These are phyloP conservation scores for Balakata baccata DNA, from an alignment of 345 rosid genomes.

Conservation along the genomic window DNA sequence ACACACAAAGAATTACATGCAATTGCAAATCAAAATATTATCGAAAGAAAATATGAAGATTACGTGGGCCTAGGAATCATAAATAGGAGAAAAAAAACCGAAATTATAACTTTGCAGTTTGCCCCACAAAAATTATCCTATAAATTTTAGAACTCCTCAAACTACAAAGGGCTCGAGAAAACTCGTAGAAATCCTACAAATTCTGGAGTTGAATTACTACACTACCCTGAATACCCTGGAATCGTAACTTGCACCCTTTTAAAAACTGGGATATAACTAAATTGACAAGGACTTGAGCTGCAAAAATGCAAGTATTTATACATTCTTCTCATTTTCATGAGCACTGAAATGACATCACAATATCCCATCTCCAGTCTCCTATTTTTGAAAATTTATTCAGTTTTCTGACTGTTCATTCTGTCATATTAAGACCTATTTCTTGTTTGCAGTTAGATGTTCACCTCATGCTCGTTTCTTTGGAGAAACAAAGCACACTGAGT, in stretches of 20 bases:
- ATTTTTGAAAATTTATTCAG: not conserved
- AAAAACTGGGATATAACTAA: too few species aligned
- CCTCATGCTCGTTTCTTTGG: conserved; percentile 28
- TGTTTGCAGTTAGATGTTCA: conserved; percentile 30
- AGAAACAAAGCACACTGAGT: conserved; percentile 11
- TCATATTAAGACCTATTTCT: conserved; percentile 12
- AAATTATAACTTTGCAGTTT: not conserved
- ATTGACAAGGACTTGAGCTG: not conserved
- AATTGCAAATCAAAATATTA: not conserved
- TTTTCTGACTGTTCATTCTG: not conserved
- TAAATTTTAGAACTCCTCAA: not conserved
- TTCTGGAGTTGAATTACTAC: not conserved
- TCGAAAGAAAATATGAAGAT: not conserved
- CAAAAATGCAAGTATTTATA: not conserved
- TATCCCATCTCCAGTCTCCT: not conserved
- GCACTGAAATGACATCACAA: not conserved
- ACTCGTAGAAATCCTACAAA: not conserved
- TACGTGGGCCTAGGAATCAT: not conserved
- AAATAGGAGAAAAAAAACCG: not conserved
- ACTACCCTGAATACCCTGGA: not conserved
- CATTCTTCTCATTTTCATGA: not conserved
- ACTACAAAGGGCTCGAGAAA: too few species aligned
- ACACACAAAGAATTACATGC: not conserved
- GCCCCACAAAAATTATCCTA: not conserved
- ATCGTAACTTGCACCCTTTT: not conserved